Evolutionary conservation across 2,329 filamentous ascomycete species (phyloP), one percentile per base, ranked within the genome.

Genomic region (Elsinoe ampelina): DNA sequence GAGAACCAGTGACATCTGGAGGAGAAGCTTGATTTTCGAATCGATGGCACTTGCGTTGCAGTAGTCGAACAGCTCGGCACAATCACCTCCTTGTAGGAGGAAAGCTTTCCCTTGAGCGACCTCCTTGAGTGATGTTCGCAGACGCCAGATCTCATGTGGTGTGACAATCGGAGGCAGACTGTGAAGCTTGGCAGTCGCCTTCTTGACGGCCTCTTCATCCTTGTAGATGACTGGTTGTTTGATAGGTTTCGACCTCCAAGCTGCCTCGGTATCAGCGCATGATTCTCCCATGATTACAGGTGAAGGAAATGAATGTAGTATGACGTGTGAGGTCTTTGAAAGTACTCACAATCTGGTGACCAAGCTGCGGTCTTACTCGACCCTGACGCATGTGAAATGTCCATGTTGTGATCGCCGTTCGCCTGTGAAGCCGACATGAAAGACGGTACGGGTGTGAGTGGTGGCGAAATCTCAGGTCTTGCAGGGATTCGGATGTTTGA

Each of bases 11-110:
- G 89, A 95, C 92, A 98, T 97, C 74, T 98, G 93, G 59, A 98
- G 77, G 30, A 98, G 80, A 22, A 98, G 81, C 75, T 97, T 97
- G 72, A 97, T 89, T 77, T 97, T 98, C 61, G 89, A 86, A 73
- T 97, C 90, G 64, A 98, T 96, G 62, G 87, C 86, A 12, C 81
- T 80, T 69, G 90, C 86, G 65, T 87, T 85, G 72, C 93, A 98
- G 77, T 98, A 98, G 71, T 93, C 89, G 67, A 98, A 98, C 8
- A 97, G 80, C 75, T 98, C 93, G 13, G 93, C 93, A 68, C 93
- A 98, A 73, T 98, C 93, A 47, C 92, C 93, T 59, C 93, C 93
- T 74, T 98, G 93, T 3, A 98, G 82, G 8, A 98, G 78, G 70
- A 98, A 97, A 11, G 92, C 89, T 62, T 92, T 90, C 34, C 93